These are phyloP conservation scores for Vinca minor DNA, from an alignment of 257 asterid genomes.

Conservation along the genomic window DNA sequence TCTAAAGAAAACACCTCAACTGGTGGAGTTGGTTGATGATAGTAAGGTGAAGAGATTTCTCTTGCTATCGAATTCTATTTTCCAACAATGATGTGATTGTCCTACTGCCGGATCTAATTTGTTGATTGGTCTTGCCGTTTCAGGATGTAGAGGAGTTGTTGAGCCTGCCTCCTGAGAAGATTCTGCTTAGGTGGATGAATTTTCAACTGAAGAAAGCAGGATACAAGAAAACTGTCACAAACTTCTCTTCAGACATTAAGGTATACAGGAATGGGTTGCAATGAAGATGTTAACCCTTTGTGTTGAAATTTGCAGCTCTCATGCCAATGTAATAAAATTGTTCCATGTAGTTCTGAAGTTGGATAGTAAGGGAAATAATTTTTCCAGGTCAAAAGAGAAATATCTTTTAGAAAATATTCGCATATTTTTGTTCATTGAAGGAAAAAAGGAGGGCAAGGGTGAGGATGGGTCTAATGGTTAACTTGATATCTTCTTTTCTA, in stretches of 20 bases:
- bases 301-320: neutral
- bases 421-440: neutral
- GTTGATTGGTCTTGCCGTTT: conserved; percentile 7
- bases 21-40: conserved; percentile 88
- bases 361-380: neutral
- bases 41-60: conserved; percentile 53
- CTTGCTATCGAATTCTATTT: neutral
- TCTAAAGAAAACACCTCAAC: conserved; percentile 81
- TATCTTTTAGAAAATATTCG: neutral
- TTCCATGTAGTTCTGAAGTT: neutral
- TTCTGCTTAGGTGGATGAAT: conserved; percentile 94
- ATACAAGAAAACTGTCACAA: conserved; percentile 67
- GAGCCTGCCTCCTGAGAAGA: conserved; percentile 94
- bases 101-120: neutral
- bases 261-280: conserved; percentile 30
- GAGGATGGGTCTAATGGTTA: too few relatives aligned
- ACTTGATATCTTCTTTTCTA: too few relatives aligned
- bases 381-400: neutral
- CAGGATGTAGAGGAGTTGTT: conserved; percentile 95
- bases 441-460: too few relatives aligned
- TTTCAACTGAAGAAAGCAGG: too few relatives aligned
- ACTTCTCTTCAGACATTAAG: conserved; percentile 95
- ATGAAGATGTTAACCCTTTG: neutral
- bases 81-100: neutral
- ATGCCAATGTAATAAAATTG: neutral